Evolutionary conservation across 345 rosid species (phyloP), one percentile per base, ranked within the genome.

Genomic region (Eucalyptus leucophloia): DNA sequence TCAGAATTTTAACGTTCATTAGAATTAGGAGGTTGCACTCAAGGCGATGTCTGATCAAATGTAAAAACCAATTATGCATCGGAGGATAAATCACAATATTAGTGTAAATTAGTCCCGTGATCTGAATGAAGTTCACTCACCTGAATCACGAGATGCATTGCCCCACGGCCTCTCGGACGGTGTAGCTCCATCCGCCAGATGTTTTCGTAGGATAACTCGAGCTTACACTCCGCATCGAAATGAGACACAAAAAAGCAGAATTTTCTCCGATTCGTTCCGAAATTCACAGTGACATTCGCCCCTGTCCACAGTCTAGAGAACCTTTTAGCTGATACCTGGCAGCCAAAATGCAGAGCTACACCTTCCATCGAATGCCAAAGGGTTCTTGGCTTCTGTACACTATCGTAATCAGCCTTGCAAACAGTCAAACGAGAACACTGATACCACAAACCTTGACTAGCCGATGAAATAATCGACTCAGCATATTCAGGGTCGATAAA

Each of bases 111-210:
- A 56, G 32, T 42, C 30, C 28, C 11, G 32, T 49, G 32, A 49
- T 60, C 17, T 58, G 62, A 88, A 44, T 37, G 60, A 44, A 67
- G 53, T 17, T 42, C 80, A 91, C 51, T 23, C 85, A 95, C 95
- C 96, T 96, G 99, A 90, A 97, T 94, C 67, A 95, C 85, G 87
- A 97, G 97, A 93, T 91, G 94, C 92, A 92, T 93, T 5, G 91
- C 53, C 8, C 50, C n/a, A 58, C 62, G 53, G 56, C 92, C 91
- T 9, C 45, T 91, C 1, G 91, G 91, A 5, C 91, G 87, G 89
- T 93, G 96, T 44, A 95, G 91, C 94, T 95, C 95, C n/a, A 96
- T 93, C 93, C 92, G 94, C 98, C 99, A 97, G 49, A 97, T 91
- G 82, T 94, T 96, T 72, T 97, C 99, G 44, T 94, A 94, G 45